These are phyloP conservation scores for Trichoderma sp. DNA, from an alignment of 2,329 filamentous ascomycete species.

Conservation along the genomic window DNA sequence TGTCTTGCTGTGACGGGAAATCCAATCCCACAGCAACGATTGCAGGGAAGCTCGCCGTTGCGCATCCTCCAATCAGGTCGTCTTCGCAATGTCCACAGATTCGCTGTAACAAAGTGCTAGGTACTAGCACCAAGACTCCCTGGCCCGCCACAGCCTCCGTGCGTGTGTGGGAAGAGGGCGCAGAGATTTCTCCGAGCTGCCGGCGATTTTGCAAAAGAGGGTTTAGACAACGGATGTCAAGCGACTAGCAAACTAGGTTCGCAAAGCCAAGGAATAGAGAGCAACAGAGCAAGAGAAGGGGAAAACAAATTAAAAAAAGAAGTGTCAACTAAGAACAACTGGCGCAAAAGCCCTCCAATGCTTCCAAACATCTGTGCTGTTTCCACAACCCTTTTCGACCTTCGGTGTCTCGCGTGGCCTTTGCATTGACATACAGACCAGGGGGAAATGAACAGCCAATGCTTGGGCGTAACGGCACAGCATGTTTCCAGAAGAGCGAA, in stretches of 20 bases:
- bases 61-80: not conserved
- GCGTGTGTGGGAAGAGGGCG: not conserved
- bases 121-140: not conserved
- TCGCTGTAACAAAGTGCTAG: not conserved
- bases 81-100: not conserved
- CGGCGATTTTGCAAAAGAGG: not conserved
- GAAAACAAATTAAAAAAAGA: not conserved
- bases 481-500: conserved; percentile 22
- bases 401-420: conserved; percentile 20
- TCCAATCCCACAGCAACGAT: not conserved
- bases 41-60: not conserved
- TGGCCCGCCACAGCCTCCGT: not conserved
- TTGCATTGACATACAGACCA: conserved; percentile 12
- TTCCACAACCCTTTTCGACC: not conserved
- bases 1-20: not conserved
- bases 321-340: not conserved
- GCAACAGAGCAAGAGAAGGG: not conserved
- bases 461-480: not conserved
- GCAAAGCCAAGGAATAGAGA: not conserved
- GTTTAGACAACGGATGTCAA: not conserved
- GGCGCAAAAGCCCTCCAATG: not conserved
- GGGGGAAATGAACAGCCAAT: conserved; percentile 21
- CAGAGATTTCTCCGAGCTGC: conserved; percentile 2
- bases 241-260: not conserved
- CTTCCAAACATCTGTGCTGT: not conserved